Evolutionary conservation across 2,329 filamentous ascomycete genomes (phyloP).

Genomic region (Aaosphaeria arxii): DNA sequence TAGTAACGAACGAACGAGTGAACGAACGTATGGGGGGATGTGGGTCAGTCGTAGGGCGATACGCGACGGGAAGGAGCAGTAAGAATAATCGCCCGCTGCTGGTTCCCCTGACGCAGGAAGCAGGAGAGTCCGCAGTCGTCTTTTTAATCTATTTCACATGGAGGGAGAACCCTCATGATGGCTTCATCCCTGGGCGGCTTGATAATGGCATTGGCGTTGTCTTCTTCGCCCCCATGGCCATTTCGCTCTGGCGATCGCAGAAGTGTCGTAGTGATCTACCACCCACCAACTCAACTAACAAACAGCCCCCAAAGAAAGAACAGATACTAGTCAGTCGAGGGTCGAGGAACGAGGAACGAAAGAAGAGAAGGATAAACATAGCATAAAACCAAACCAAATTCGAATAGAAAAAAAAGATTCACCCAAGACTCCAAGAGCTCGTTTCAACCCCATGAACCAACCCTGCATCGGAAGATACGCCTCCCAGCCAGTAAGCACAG

Average conservation of each 20-base stretch:
- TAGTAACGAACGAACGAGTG: no score
- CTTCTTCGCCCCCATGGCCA: no score
- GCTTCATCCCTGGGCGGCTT: not conserved
- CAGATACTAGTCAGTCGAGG: not conserved
- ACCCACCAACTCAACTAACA: not conserved
- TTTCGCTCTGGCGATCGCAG: no score
- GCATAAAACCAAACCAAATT: no score
- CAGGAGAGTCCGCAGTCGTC: no score
- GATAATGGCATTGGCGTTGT: not conserved
- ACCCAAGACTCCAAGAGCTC: no score
- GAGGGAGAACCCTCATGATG: not conserved
- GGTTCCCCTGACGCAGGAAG: no score
- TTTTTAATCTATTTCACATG: no score
- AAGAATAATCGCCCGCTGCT: not conserved
- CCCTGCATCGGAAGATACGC: no score
- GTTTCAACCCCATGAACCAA: no score
- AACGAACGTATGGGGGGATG: not conserved
- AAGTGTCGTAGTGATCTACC: not conserved
- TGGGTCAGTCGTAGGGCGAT: not conserved
- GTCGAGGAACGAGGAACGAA: not conserved
- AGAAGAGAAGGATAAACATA: not conserved
- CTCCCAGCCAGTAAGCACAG: no score
- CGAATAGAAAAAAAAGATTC: no score
- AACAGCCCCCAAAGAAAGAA: not conserved
- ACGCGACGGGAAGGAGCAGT: conserved; percentile 1